Evolutionary conservation across 495 filamentous ascomycete genomes (phyloP), one percentile per base, ranked within the genome.

Genomic region (Neurospora tetraspora): DNA sequence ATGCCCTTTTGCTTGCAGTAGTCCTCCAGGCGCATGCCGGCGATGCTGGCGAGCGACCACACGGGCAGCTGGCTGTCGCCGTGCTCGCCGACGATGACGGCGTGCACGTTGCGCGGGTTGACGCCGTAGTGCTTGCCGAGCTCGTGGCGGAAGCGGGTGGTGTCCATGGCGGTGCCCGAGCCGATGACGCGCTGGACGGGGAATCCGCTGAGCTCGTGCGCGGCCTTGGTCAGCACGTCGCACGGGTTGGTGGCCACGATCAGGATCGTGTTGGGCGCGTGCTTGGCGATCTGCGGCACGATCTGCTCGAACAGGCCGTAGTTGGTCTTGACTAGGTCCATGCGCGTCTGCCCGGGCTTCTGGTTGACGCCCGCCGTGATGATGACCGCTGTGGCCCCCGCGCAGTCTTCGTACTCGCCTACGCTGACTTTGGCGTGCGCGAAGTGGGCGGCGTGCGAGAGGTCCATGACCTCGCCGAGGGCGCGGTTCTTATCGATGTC

Each of bases 351-450:
- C 9, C 80, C 80, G 39, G 78, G 77, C 71, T 79, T 81, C 69
- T 81, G 79, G 70, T 80, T 80, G 68, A 80, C 78, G 14, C 78
- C 78, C 8, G 78, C 78, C 1, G 78, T 79, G 73, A 90, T 89
- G 37, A 87, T 82, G 75, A 89, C 87, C 14, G 85, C 86, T 2
- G 87, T 83, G 73, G 89, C 87, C 0, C 85, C 85, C 12, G 85
- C 76, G 72, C 82, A 81, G 72, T 80, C 82, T 20, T 77, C 75
- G 71, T 81, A 82, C 27, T 78, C 77, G 14, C 74, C 73, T 7
- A 80, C 78, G 8, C 77, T 78, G 4, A 80, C 77, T 34, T 77
- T 74, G 71, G 80, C 80, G 20, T 83, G 78, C 2, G 80, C 78
- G 36, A 76, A 78, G 47, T 81, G 80, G 1, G 78, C 80, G 9